These are phyloP conservation scores for Hygrophorus pudorinus DNA, from an alignment of 768 basidiomycete genomes.

Conservation along the genomic window DNA sequence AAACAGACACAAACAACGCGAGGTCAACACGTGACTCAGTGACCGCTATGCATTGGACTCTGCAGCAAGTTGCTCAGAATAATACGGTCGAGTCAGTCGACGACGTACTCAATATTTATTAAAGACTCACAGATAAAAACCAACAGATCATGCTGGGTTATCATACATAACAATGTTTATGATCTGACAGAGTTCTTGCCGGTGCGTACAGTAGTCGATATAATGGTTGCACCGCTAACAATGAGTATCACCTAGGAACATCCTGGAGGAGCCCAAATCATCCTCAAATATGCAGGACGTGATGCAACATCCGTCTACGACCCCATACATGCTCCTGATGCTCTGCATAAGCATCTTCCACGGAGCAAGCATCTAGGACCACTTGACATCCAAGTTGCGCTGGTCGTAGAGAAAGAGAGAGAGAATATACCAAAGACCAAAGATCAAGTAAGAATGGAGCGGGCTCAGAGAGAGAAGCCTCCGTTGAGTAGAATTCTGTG, in stretches of 20 bases:
- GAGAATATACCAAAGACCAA: constrained; percentile 43
- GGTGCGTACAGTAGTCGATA: too few species aligned
- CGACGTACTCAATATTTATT: background rate
- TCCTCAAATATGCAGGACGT: constrained; percentile 74
- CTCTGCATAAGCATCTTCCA: constrained; percentile 63
- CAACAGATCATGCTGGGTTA: constrained; percentile 72
- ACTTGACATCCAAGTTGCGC: constrained; percentile 38
- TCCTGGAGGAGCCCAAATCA: constrained; percentile 75
- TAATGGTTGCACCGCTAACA: too few species aligned
- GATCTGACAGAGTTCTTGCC: constrained; percentile 75
- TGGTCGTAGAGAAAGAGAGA: constrained; percentile 24
- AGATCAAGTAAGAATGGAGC: constrained; percentile 60
- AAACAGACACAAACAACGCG: background rate
- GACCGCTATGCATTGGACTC: constrained; percentile 30
- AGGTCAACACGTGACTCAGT: constrained; percentile 6
- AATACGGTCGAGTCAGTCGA: constrained; percentile 39
- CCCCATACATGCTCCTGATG: constrained; percentile 80
- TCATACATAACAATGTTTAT: constrained; percentile 73
- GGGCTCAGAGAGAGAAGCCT: constrained; percentile 50
- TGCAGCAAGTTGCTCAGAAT: constrained; percentile 54
- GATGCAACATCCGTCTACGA: constrained; percentile 75
- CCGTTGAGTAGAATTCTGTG: constrained; percentile 63
- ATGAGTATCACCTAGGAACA: constrained; percentile 45
- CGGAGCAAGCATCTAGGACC: constrained; percentile 64
- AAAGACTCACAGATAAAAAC: background rate